phyloP scores from a whole-genome alignment of 2,329 filamentous ascomycete species.

The Aspergillus luchuensis region DNA sequence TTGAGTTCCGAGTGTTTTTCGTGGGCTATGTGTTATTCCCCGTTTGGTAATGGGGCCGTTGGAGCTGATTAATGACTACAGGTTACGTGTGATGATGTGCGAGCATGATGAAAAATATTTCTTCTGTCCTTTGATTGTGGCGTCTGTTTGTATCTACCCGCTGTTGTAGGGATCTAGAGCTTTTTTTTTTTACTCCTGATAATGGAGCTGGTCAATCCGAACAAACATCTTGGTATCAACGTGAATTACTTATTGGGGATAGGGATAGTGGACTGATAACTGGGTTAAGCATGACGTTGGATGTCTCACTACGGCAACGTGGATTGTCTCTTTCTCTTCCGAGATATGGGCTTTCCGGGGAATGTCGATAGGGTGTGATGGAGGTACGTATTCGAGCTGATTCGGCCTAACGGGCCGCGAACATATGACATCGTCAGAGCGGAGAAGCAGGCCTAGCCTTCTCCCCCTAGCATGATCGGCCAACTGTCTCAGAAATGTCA shows the following conservation, averaged over 20 bases:
- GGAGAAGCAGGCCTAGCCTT: not conserved
- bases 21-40: not conserved
- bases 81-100: constrained; percentile 40
- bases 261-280: not conserved
- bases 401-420: not conserved
- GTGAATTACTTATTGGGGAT: not conserved
- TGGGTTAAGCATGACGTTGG: not conserved
- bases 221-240: constrained; percentile 5
- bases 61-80: constrained; percentile 13
- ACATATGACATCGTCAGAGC: constrained; percentile 1
- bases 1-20: not conserved
- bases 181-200: constrained; percentile 6
- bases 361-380: not conserved
- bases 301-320: not conserved
- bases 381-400: not conserved
- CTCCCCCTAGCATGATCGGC: not conserved
- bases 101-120: constrained; percentile 29
- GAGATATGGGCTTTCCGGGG: not conserved
- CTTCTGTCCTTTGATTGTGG: constrained; percentile 30
- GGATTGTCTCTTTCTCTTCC: not conserved
- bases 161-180: constrained; percentile 21
- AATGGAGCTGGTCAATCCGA: constrained; percentile 14
- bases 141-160: constrained; percentile 27
- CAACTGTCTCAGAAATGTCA: not conserved
- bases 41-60: not conserved